These are phyloP conservation scores for Backusella mclennaniae DNA, from an alignment of 192 early-diverging fungal species.

Conservation along the genomic window DNA sequence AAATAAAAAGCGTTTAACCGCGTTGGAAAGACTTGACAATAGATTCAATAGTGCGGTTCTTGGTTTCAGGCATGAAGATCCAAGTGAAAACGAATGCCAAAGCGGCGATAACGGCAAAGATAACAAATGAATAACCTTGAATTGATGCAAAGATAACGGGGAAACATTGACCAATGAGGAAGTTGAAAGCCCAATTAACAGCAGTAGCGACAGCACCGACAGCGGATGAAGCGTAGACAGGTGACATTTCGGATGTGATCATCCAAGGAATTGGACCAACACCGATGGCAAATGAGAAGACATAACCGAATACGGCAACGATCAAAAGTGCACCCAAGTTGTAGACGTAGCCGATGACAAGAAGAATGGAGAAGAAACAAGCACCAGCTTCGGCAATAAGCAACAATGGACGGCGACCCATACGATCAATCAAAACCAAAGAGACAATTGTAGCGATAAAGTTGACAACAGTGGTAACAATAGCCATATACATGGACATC, in stretches of 20 bases:
- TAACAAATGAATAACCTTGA: conserved; percentile 37
- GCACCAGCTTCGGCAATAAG: conserved; percentile 57
- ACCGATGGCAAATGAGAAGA: conserved; percentile 76
- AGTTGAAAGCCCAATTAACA: conserved; percentile 67
- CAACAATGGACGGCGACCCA: conserved; percentile 60
- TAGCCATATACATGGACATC: conserved; percentile 55
- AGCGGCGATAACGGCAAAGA: conserved; percentile 10
- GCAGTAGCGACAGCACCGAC: conserved; percentile 70
- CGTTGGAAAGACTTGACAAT: conserved; percentile 35
- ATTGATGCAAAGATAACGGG: conserved; percentile 32
- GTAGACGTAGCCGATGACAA: conserved; percentile 59
- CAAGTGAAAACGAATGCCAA: conserved; percentile 41
- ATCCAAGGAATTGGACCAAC: conserved; percentile 84
- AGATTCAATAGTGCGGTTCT: conserved; percentile 57
- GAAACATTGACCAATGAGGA: conserved; percentile 46
- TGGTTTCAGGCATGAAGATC: conserved; percentile 51
- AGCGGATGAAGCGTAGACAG: conserved; percentile 70
- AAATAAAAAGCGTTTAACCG: neutral
- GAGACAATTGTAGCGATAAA: conserved; percentile 54
- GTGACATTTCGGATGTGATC: conserved; percentile 73
- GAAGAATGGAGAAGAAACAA: conserved; percentile 49
- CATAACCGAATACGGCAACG: conserved; percentile 71
- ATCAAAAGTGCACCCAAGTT: conserved; percentile 56
- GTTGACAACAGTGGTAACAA: conserved; percentile 54
- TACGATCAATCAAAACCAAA: conserved; percentile 50